A percentile compares a stretch with the other conserved stretches of the same genome.
Evolutionary conservation across 2,329 filamentous ascomycete species (phyloP).

Genomic region (Trichoderma atrobrunneum): DNA sequence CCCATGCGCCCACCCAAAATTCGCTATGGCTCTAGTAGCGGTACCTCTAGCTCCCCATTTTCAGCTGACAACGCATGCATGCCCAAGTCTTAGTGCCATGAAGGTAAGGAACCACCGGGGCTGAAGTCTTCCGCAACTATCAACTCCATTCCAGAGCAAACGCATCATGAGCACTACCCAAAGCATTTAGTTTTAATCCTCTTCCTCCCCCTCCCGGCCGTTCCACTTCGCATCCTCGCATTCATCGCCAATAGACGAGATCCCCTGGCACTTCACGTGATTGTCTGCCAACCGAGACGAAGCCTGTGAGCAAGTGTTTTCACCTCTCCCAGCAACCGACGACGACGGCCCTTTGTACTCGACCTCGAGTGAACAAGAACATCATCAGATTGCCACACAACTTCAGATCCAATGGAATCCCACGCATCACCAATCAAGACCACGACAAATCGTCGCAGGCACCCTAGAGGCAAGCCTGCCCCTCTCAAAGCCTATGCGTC

Average conservation of each 20-base stretch:
- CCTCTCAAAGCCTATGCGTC: constrained; percentile 57
- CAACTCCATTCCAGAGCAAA: neutral
- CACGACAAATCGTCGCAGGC: constrained; percentile 37
- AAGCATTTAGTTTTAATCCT: neutral
- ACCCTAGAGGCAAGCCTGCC: constrained; percentile 40
- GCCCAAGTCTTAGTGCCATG: neutral
- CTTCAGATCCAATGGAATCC: constrained; percentile 33
- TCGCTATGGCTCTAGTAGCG: neutral
- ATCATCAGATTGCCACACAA: neutral
- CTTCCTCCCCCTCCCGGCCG: neutral
- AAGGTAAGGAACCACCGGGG: neutral
- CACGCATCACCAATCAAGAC: constrained; percentile 32
- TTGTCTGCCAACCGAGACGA: constrained; percentile 2
- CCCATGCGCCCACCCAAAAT: neutral
- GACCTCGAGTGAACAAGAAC: neutral
- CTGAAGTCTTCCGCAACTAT: neutral
- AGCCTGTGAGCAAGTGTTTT: neutral
- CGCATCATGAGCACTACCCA: constrained; percentile 1
- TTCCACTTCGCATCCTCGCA: neutral
- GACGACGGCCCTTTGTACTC: neutral
- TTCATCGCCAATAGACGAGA: neutral
- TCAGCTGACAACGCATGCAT: constrained; percentile 13
- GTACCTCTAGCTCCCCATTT: neutral
- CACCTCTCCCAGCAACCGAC: neutral
- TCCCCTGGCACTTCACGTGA: neutral